Base-by-base conservation (phyloP, 768 basidiomycete genomes). In the Mycena venus region DNA sequence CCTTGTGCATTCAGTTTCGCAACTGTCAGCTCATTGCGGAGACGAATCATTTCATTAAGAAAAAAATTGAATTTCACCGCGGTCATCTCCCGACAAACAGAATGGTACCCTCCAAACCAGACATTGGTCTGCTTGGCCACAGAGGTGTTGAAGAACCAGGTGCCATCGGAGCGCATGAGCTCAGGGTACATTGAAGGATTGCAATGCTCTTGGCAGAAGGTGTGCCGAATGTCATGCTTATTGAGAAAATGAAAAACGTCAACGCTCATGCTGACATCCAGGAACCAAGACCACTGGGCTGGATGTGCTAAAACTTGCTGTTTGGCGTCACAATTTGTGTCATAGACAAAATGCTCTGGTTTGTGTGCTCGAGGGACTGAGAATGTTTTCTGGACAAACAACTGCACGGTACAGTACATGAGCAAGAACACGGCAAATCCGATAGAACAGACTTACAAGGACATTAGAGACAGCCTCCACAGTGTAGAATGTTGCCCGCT, bases 31-130 rank as follows among this genome's bases (percentile, higher is more conserved):
- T 61, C n/a, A 40, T 86, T 86, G 0, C 67, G 61, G 1, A 74
- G 58, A 19, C 79, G 47, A 38, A 86, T 83, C 85, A 86, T 49
- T n/a, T 49, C 47, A 12, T 49, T n/a, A 1, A 49, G n/a, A 23
- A 49, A 49, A n/a, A 49, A 49, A 53, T 82, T 77, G 32, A 78
- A 84, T 49, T 78, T 76, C 0, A 73, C 70, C 0, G 78, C 72
- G 0, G 76, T 17, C 84, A 86, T 86, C 67, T 85, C 83, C 1
- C 79, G 44, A 12, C 77, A 77, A 0, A 85, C 84, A 0, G 82
- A 56, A 7, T 82, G 79, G 58, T 84, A 85, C 3, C 83, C 80
- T 84, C 51, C 27, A 10, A 53, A n/a, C 47, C 47, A 49, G 47
- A 49, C n/a, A 1, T 49, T 49, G 7, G 47, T 49, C 47, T 49